phyloP scores from a whole-genome alignment of 805 yeast species.

The Wickerhamomyces pijperi region DNA sequence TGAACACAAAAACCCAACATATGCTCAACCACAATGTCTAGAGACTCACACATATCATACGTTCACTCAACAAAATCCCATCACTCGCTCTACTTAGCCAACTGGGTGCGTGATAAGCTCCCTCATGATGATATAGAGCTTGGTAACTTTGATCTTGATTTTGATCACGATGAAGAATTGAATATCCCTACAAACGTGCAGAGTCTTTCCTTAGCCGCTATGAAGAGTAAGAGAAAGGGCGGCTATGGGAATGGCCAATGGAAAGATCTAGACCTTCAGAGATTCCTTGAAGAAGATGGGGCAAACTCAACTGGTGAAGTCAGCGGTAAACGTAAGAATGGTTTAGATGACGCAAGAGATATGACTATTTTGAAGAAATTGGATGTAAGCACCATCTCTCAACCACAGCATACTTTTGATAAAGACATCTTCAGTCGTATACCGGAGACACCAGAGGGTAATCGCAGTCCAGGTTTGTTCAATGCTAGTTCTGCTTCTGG shows the following conservation, averaged over 20 bases:
- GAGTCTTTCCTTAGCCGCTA: slow-evolving; percentile 16
- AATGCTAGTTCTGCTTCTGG: too few relatives aligned
- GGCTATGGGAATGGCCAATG: slow-evolving; percentile 11
- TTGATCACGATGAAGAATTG: slow-evolving; percentile 9
- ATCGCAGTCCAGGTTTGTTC: background rate
- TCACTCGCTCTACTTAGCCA: slow-evolving; percentile 23
- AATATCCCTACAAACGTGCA: slow-evolving; percentile 4
- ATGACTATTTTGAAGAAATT: slow-evolving; percentile 9
- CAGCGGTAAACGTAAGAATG: background rate
- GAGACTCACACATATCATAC: slow-evolving; percentile 2
- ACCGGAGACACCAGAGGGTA: background rate
- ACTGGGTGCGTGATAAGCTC: slow-evolving; percentile 19
- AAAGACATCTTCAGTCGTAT: background rate
- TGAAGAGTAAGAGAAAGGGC: slow-evolving; percentile 9
- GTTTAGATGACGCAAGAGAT: slow-evolving; percentile 1
- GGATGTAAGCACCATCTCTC: slow-evolving; percentile 4
- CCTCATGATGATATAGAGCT: slow-evolving; percentile 19
- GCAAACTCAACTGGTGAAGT: too few relatives aligned
- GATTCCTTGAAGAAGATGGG: slow-evolving; percentile 12
- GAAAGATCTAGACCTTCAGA: slow-evolving; percentile 19
- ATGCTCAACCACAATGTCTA: too few relatives aligned
- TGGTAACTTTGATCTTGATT: slow-evolving; percentile 4
- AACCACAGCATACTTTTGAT: background rate
- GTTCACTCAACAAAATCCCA: slow-evolving; percentile 16
- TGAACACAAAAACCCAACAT: too few relatives aligned